A percentile compares a stretch with the other conserved stretches of the same genome.
These are phyloP conservation scores for Fusarium begoniae DNA, from an alignment of 2,329 filamentous ascomycete genomes.

Conservation along the genomic window DNA sequence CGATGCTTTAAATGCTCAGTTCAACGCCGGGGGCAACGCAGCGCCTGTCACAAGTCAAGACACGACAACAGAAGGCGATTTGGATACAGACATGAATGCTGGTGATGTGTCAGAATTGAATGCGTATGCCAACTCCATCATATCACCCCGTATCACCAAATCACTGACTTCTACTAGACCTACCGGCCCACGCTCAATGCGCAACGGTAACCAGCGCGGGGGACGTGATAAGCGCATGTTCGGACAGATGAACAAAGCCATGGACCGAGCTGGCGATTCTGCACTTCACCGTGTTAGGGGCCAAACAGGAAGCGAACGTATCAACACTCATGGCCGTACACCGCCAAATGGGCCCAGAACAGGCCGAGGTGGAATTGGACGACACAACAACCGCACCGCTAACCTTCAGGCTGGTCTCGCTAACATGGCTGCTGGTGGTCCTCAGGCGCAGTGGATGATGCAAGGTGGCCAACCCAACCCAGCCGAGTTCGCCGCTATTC, in stretches of 20 bases:
- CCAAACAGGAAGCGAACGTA: slow-evolving; percentile 76
- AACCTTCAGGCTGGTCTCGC: slow-evolving; percentile 61
- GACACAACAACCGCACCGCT: slow-evolving; percentile 59
- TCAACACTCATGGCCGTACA: slow-evolving; percentile 79
- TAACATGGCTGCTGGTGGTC: slow-evolving; percentile 52
- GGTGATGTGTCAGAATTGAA: slow-evolving; percentile 60
- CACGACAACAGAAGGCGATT: slow-evolving; percentile 51
- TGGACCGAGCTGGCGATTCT: slow-evolving; percentile 81
- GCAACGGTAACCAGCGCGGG: slow-evolving; percentile 68
- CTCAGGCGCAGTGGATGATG: slow-evolving; percentile 59
- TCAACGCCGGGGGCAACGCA: slow-evolving; percentile 59
- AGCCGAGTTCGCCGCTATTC: slow-evolving; percentile 74
- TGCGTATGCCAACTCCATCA: slow-evolving; percentile 59
- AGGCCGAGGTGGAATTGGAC: slow-evolving; percentile 59
- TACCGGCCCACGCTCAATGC: slow-evolving; percentile 95
- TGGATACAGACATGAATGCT: slow-evolving; percentile 80
- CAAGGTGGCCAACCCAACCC: slow-evolving; percentile 58
- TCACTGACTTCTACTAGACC: slow-evolving; percentile 70
- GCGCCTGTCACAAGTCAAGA: slow-evolving; percentile 48
- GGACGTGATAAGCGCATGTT: slow-evolving; percentile 83
- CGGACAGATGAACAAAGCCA: slow-evolving; percentile 82
- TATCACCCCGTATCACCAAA: slow-evolving; percentile 1
- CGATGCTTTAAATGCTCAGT: slow-evolving; percentile 69
- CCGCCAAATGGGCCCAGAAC: slow-evolving; percentile 77
- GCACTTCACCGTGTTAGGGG: slow-evolving; percentile 82